Conservation (phyloP, 495 filamentous ascomycete species). For the Stereocaulon alpinum region DNA sequence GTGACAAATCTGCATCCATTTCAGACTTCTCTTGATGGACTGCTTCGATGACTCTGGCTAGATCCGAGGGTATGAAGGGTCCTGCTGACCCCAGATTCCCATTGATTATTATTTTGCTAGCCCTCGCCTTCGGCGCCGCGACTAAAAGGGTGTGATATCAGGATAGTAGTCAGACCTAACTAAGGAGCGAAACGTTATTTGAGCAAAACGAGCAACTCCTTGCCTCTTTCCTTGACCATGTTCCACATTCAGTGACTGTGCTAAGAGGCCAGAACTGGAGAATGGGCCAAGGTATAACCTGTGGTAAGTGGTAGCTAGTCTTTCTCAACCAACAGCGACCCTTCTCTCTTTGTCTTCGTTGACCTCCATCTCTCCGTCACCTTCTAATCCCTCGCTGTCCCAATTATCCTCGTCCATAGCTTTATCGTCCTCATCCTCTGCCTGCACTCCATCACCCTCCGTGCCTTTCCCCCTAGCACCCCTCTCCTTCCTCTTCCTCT, state of each 20-base stretch:
- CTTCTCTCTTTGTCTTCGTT: slow-evolving; percentile 42
- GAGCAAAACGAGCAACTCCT: no score
- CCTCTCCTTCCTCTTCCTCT: slow-evolving; percentile 33
- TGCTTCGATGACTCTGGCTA: no score
- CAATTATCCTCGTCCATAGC: slow-evolving; percentile 41
- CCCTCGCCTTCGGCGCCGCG: no score
- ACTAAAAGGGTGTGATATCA: no score
- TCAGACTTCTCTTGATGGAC: no score
- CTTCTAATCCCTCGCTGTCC: slow-evolving; percentile 50
- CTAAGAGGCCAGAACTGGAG: background rate
- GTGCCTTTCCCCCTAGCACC: slow-evolving; percentile 32
- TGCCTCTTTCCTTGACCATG: no score
- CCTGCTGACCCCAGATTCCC: no score
- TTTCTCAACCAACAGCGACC: slow-evolving; percentile 26
- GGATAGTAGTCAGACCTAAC: no score
- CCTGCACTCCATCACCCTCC: slow-evolving; percentile 43
- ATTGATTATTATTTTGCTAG: no score
- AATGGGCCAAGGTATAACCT: background rate
- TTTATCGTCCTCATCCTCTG: slow-evolving; percentile 43
- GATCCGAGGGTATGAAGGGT: no score
- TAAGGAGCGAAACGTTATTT: no score
- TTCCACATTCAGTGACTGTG: no score
- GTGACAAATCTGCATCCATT: background rate
- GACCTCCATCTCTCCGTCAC: slow-evolving; percentile 41
- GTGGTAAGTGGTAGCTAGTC: background rate